These are phyloP conservation scores for Cicer cuneatum DNA, from an alignment of 306 rosid genomes.

Conservation along the genomic window DNA sequence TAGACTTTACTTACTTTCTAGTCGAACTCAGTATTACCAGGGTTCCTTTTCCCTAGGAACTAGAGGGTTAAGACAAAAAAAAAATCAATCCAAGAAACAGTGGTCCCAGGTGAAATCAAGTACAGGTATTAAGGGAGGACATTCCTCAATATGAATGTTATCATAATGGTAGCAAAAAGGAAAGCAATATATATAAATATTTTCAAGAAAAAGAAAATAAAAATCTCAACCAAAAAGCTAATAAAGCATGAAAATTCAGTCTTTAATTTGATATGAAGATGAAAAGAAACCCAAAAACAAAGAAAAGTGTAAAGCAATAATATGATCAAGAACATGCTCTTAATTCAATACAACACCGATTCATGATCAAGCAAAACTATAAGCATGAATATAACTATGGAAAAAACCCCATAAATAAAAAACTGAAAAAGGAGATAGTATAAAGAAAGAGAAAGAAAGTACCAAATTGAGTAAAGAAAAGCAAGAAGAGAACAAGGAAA, in stretches of 20 bases:
- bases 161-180: constrained; percentile 30
- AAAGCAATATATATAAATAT: constrained; percentile 38
- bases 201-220: neutral
- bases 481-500: constrained; percentile 48
- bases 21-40: too few species aligned
- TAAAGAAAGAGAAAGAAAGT: constrained; percentile 42
- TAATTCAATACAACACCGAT: neutral
- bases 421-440: neutral
- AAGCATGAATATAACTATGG: too few species aligned
- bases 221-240: constrained; percentile 5
- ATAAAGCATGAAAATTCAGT: constrained; percentile 19
- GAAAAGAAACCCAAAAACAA: constrained; percentile 21
- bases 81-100: constrained; percentile 27
- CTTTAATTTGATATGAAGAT: neutral
- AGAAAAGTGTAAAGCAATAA: neutral
- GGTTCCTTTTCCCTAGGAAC: too few species aligned
- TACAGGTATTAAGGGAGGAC: neutral
- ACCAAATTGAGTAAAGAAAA: constrained; percentile 68
- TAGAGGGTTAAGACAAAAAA: neutral
- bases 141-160: constrained; percentile 27
- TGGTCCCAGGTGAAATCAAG: constrained; percentile 41
- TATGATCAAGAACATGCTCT: constrained; percentile 15
- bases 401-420: constrained; percentile 4
- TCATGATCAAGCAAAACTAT: constrained; percentile 9
- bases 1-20: too few species aligned